A percentile compares a stretch with the other conserved stretches of the same genome.
Conservation (phyloP, 768 basidiomycete genomes). For the Suillus occidentalis region DNA sequence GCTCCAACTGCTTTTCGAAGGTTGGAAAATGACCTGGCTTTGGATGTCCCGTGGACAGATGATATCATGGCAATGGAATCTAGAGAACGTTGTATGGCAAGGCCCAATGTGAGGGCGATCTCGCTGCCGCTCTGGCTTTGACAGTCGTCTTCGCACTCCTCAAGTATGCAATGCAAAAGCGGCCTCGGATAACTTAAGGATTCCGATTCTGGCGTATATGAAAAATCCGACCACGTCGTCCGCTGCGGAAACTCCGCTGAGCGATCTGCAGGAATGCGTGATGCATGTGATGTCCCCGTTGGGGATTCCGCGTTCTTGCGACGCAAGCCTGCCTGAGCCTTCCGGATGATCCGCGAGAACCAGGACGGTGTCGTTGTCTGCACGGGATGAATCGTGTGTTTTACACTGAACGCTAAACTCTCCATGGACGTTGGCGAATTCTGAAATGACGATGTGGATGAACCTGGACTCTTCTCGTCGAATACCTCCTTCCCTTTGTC, state of each 20-base stretch:
- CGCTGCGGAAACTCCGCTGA: slow-evolving; percentile 9
- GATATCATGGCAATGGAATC: slow-evolving; percentile 11
- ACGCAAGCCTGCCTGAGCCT: neutral
- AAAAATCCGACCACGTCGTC: slow-evolving; percentile 34
- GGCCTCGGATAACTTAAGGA: slow-evolving; percentile 21
- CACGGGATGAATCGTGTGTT: neutral
- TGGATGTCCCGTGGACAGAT: slow-evolving; percentile 1
- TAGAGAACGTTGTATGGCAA: slow-evolving; percentile 15
- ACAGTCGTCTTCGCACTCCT: slow-evolving; percentile 27
- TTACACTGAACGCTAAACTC: neutral
- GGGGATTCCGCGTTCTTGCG: neutral
- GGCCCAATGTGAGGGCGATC: slow-evolving; percentile 13
- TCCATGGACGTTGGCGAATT: neutral
- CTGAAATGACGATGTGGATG: neutral
- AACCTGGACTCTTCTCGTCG: neutral
- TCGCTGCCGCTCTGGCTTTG: slow-evolving; percentile 23
- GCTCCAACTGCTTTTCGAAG: neutral
- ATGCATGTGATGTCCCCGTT: neutral
- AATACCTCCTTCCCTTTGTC: neutral
- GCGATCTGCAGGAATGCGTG: neutral
- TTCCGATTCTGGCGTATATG: slow-evolving; percentile 15
- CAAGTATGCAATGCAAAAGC: slow-evolving; percentile 28
- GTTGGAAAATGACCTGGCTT: neutral
- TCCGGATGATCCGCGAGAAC: neutral
- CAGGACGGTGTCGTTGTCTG: neutral